Evolutionary conservation across 148 eudicot genomes (phyloP), one percentile per base, ranked within the genome.

Genomic region (Beta vulgaris): DNA sequence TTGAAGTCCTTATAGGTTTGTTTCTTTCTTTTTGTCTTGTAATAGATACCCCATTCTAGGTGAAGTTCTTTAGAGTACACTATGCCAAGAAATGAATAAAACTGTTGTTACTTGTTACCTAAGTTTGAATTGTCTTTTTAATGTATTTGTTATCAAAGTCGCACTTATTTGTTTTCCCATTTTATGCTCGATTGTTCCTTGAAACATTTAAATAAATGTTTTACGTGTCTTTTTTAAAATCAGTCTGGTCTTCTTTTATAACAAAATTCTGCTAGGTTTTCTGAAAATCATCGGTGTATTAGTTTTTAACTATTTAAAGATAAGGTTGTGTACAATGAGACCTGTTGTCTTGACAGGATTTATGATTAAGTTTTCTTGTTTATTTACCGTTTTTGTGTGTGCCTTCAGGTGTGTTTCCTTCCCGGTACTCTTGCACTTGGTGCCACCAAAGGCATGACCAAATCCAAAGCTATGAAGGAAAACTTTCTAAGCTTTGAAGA

Each of bases 391-490:
- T 69, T 28, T 36, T 18, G 21, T 49, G 69, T 80, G 46, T 46
- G 37, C 43, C 23, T 57, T 76, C 76, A 93, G 96, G 98, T 89
- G 43, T 93, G 98, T 79, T 93, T 93, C 76, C 91, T 93, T 51
- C 88, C 98, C 72, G 98, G 96, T 14, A 88, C 91, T 71, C 93
- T 93, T 76, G 98, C 98, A 29, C 90, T 93, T 31, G 98, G 98
- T 78, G 98, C 93, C 76, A 93, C 98, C 57, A 89, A 88, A 80
- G 98, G 98, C 75, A 79, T 85, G 32, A 82, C 91, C 57, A 91
- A 87, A 83, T 87, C 83, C 73, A 85, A 81, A 77, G 96, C 96
- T 25, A 84, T 89, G 91, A 82, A 77, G 72, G 85, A 85, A 34
- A 89, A 88, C 75, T 66, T 82, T 67, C 82, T 93, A 40, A 86